A percentile compares a stretch with the other conserved stretches of the same genome.
These are phyloP conservation scores for Striga asiatica DNA, from an alignment of 257 asterid species.

Conservation along the genomic window DNA sequence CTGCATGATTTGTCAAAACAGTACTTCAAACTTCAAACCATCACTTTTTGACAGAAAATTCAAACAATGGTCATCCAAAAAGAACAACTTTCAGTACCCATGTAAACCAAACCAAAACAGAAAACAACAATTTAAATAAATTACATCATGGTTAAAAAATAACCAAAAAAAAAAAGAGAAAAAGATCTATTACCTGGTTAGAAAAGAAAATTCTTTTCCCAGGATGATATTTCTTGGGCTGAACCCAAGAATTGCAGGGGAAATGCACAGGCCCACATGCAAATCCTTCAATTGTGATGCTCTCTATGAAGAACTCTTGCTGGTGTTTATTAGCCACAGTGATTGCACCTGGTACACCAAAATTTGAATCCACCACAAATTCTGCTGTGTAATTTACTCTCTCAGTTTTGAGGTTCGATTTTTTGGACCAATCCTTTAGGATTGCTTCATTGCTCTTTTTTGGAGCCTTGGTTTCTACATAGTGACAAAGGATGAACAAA, in stretches of 20 bases:
- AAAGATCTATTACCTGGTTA: conserved; percentile 45
- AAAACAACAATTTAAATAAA: no score
- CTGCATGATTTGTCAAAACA: no score
- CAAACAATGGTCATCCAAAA: no score
- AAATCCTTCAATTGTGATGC: conserved; percentile 80
- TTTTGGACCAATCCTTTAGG: conserved; percentile 84
- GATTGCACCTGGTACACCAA: conserved; percentile 86
- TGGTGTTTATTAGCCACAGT: conserved; percentile 71
- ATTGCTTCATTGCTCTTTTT: conserved; percentile 60
- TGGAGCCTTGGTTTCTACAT: conserved; percentile 51
- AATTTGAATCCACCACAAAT: conserved; percentile 57
- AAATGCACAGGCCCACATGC: conserved; percentile 81
- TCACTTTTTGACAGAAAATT: no score
- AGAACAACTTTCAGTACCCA: no score
- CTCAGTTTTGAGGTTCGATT: conserved; percentile 63
- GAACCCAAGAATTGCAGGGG: conserved; percentile 92
- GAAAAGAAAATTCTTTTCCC: conserved; percentile 71
- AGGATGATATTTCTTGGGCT: conserved; percentile 60
- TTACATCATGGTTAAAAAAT: no score
- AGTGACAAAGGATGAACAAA: not conserved
- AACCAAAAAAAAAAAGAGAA: not conserved
- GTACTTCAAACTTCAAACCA: no score
- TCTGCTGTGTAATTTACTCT: conserved; percentile 77
- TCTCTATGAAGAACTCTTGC: conserved; percentile 76
- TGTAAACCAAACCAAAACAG: no score